phyloP scores from a whole-genome alignment of 257 asterid genomes.

The Fraxinus excelsior region DNA sequence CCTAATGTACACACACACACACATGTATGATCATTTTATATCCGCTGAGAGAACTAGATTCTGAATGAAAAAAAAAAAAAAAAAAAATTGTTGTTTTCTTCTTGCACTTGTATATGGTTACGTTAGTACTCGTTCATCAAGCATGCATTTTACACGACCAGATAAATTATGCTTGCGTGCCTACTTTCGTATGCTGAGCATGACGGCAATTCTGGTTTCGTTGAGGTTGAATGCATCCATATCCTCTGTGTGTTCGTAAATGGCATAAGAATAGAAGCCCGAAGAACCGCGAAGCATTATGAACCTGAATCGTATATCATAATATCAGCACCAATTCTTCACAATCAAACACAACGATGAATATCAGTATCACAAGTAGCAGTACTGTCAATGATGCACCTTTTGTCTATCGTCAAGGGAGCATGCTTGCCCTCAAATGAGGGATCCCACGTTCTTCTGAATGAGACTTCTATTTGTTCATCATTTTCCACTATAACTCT shows the following conservation, averaged over 20 bases:
- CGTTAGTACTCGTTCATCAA: background rate
- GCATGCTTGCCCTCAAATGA: constrained; percentile 31
- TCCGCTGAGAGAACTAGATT: background rate
- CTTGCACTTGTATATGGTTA: background rate
- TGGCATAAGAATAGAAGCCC: constrained; percentile 59
- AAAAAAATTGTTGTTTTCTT: too few species aligned
- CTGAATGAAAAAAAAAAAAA: background rate
- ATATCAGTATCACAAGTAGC: background rate
- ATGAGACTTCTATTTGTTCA: constrained; percentile 78
- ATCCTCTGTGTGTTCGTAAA: constrained; percentile 46
- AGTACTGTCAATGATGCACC: constrained; percentile 27
- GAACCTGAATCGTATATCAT: constrained; percentile 35
- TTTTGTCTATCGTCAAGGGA: constrained; percentile 58
- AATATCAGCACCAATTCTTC: background rate
- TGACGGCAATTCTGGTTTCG: constrained; percentile 59
- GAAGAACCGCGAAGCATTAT: constrained; percentile 45
- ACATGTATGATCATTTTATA: background rate
- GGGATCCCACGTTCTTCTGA: constrained; percentile 68
- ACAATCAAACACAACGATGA: background rate
- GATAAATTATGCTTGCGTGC: background rate
- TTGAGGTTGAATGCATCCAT: constrained; percentile 56
- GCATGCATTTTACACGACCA: background rate
- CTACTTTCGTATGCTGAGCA: constrained; percentile 54
- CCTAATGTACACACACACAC: background rate
- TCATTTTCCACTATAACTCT: constrained; percentile 53